A percentile compares a stretch with the other conserved stretches of the same genome.
These are phyloP conservation scores for Tillandsia leiboldiana DNA, from an alignment of 176 grass and related monocot species.

Conservation along the genomic window DNA sequence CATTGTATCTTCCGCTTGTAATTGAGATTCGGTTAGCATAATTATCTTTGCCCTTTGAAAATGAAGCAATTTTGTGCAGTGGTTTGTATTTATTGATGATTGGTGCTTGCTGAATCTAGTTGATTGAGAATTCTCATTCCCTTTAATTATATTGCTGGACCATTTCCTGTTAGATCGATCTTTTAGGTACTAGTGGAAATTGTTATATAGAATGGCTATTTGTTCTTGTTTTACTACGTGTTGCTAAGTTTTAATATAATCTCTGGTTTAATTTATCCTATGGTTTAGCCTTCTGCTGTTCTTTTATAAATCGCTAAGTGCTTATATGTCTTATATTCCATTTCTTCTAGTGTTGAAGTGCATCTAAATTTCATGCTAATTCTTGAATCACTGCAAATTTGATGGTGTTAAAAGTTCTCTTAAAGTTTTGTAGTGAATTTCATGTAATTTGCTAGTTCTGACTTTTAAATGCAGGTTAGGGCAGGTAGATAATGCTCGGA, in stretches of 20 bases:
- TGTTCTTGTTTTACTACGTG: too few species aligned
- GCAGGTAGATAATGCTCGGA: constrained; percentile 75
- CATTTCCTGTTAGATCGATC: too few species aligned
- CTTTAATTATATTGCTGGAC: not conserved
- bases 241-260: not conserved
- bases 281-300: constrained; percentile 14
- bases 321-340: not conserved
- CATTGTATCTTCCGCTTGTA: not conserved
- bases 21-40: not conserved
- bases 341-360: not conserved
- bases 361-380: not conserved
- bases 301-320: not conserved
- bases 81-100: not conserved
- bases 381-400: too few species aligned
- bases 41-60: not conserved
- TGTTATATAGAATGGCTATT: too few species aligned
- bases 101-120: not conserved
- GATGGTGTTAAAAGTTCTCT: too few species aligned
- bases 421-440: not conserved
- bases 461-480: constrained; percentile 51
- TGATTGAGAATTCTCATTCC: not conserved
- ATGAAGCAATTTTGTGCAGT: not conserved
- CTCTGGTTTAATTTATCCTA: constrained; percentile 12
- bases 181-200: too few species aligned
- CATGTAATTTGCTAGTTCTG: not conserved